These are phyloP conservation scores for Tetrapisispora taiwanensis DNA, from an alignment of 805 yeast species.

Conservation along the genomic window DNA sequence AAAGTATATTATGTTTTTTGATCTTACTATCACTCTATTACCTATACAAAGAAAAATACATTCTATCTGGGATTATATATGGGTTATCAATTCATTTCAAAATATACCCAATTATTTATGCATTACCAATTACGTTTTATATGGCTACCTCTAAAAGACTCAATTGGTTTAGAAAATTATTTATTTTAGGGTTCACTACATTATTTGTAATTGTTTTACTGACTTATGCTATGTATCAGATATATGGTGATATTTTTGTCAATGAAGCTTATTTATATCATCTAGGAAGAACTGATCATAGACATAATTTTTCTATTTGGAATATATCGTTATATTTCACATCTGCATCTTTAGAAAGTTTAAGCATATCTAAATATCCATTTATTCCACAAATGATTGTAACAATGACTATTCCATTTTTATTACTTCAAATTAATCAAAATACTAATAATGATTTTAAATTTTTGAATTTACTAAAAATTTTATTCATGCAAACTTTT, in stretches of 20 bases:
- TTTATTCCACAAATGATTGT: slow-evolving; percentile 73
- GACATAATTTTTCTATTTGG: slow-evolving; percentile 90
- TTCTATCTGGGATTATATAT: slow-evolving; percentile 39
- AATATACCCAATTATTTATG: slow-evolving; percentile 80
- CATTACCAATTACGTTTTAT: slow-evolving; percentile 52
- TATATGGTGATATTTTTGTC: slow-evolving; percentile 68
- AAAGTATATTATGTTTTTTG: slow-evolving; percentile 74
- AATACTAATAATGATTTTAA: slow-evolving; percentile 17
- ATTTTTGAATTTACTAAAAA: slow-evolving; percentile 35
- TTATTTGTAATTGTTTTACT: slow-evolving; percentile 36
- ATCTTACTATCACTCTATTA: slow-evolving; percentile 49
- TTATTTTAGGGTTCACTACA: slow-evolving; percentile 35
- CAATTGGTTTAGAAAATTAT: slow-evolving; percentile 31
- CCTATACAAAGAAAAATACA: slow-evolving; percentile 26
- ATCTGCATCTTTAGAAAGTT: slow-evolving; percentile 29
- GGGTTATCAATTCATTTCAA: slow-evolving; percentile 84
- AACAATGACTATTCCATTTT: slow-evolving; percentile 7
- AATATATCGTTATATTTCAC: slow-evolving; percentile 60
- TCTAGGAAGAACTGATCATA: slow-evolving; percentile 72
- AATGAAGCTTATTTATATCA: slow-evolving; percentile 78
- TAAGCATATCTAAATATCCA: slow-evolving; percentile 39
- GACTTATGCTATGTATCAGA: slow-evolving; percentile 49
- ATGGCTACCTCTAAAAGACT: slow-evolving; percentile 25
- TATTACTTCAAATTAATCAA: slow-evolving; percentile 2
- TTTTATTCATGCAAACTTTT: slow-evolving; percentile 67